Percentiles rank a stretch among this genome's conserved stretches.
Evolutionary conservation across 208 protist genomes (phyloP).

Genomic region (Trypanosomatidae sp.): DNA sequence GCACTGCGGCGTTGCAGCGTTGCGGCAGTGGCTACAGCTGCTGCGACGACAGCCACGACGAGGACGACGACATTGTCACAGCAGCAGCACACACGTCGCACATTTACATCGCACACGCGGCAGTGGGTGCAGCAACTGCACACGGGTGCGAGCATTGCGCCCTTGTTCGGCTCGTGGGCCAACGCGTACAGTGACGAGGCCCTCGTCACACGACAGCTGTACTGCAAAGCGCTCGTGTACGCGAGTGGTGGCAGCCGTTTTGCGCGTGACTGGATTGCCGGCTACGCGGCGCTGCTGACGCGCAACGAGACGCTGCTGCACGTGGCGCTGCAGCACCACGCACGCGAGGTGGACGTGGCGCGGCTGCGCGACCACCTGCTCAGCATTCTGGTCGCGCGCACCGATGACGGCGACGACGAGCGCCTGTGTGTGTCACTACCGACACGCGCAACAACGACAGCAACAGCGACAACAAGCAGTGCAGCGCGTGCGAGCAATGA

Average conservation of each 20-base stretch:
- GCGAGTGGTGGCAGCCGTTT: slow-evolving; percentile 43
- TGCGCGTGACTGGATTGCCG: slow-evolving; percentile 70
- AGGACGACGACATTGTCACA: too few relatives aligned
- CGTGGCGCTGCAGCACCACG: slow-evolving; percentile 56
- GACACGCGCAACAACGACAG: background rate
- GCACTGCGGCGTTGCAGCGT: too few relatives aligned
- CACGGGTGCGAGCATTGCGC: slow-evolving; percentile 31
- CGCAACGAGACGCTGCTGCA: slow-evolving; percentile 28
- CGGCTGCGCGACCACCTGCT: slow-evolving; percentile 36
- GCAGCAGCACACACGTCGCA: too few relatives aligned
- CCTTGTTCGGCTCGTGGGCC: slow-evolving; percentile 27
- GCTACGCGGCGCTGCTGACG: slow-evolving; percentile 27
- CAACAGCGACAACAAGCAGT: background rate
- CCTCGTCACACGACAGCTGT: slow-evolving; percentile 35
- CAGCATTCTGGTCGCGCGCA: slow-evolving; percentile 3
- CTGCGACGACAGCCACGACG: too few relatives aligned
- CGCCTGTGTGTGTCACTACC: background rate
- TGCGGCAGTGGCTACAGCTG: too few relatives aligned
- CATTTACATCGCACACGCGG: slow-evolving; percentile 15
- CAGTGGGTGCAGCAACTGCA: slow-evolving; percentile 32
- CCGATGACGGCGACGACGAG: slow-evolving; percentile 1
- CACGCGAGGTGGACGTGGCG: slow-evolving; percentile 32
- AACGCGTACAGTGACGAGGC: slow-evolving; percentile 14
- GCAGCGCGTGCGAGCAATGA: background rate
- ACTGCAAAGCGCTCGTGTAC: slow-evolving; percentile 73